Percentiles rank a stretch among this genome's conserved stretches.
Evolutionary conservation across 2,329 filamentous ascomycete species (phyloP).

Genomic region (Phaeosphaeria sp.): DNA sequence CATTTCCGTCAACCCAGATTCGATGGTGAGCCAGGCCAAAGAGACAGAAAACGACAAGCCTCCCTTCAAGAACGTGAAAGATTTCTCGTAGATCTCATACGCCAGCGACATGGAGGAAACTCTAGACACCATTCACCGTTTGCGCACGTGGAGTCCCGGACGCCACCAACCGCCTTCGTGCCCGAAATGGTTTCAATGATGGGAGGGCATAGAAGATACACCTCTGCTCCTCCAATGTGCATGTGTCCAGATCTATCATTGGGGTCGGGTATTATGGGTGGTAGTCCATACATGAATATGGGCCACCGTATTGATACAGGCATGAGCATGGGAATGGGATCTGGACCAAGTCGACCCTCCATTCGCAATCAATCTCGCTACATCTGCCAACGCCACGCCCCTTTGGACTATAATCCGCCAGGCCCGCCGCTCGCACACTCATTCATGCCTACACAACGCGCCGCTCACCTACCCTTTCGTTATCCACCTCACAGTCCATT

Average conservation of each 20-base stretch:
- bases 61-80: background rate
- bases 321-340: background rate
- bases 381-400: background rate
- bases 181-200: conserved; percentile 6
- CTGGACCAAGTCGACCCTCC: background rate
- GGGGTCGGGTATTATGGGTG: background rate
- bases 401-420: conserved; percentile 1
- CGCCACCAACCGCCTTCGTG: background rate
- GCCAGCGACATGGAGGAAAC: background rate
- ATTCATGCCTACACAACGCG: background rate
- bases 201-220: conserved; percentile 1
- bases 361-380: conserved; percentile 1
- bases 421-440: conserved; percentile 1
- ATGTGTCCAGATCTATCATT: background rate
- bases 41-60: background rate
- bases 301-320: background rate
- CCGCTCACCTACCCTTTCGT: conserved; percentile 1
- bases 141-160: background rate
- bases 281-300: background rate
- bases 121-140: conserved; percentile 1
- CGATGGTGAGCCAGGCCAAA: background rate
- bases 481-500: conserved; percentile 2
- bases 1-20: background rate
- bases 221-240: conserved; percentile 1
- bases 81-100: background rate